Conservation (phyloP, 257 asterid species). For the Ocimum tenuiflorum region DNA sequence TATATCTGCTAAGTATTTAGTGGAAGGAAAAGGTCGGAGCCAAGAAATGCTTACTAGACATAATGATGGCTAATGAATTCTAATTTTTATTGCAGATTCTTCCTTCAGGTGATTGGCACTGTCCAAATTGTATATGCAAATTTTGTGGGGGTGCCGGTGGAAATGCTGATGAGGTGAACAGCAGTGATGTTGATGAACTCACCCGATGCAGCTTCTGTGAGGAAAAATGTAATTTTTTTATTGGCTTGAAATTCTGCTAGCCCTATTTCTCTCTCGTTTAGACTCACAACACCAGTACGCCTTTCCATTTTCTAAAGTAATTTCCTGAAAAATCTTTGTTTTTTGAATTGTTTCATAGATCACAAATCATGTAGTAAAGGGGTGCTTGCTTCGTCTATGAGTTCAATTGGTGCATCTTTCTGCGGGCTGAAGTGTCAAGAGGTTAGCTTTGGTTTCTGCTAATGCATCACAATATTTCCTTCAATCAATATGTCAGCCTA, state of each 20-base stretch:
- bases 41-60: slow-evolving; percentile 3
- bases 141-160: slow-evolving; percentile 52
- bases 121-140: slow-evolving; percentile 79
- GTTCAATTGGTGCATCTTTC: slow-evolving; percentile 44
- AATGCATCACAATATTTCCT: neutral
- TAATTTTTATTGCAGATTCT: slow-evolving; percentile 44
- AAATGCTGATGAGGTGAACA: slow-evolving; percentile 29
- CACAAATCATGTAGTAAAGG: slow-evolving; percentile 59
- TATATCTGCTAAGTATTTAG: neutral
- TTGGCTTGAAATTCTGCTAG: slow-evolving; percentile 13
- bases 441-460: slow-evolving; percentile 36
- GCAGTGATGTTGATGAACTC: slow-evolving; percentile 37
- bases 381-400: slow-evolving; percentile 32
- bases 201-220: slow-evolving; percentile 60
- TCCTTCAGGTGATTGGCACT: slow-evolving; percentile 93
- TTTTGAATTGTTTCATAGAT: slow-evolving; percentile 35
- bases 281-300: neutral
- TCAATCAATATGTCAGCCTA: neutral
- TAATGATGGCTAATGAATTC: neutral
- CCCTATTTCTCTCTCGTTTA: neutral
- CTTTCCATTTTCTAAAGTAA: neutral
- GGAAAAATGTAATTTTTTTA: slow-evolving; percentile 58
- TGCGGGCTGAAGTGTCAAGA: slow-evolving; percentile 80
- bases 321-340: slow-evolving; percentile 11
- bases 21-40: neutral